These are phyloP conservation scores for Fusarium subtropicale DNA, from an alignment of 2,329 filamentous ascomycete species.

Conservation along the genomic window DNA sequence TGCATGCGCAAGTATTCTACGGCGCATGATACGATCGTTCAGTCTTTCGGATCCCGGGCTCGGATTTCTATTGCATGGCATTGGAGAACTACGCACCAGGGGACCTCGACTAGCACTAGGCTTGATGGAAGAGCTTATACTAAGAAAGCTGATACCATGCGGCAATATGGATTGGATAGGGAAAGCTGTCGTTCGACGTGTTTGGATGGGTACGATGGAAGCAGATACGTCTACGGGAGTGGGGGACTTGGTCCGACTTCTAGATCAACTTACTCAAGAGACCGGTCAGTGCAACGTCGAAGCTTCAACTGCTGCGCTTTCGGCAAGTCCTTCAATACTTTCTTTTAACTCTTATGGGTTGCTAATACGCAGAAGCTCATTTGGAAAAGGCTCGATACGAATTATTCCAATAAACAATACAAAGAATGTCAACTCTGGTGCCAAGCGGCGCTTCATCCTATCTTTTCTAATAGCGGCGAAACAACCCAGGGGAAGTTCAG, in stretches of 20 bases:
- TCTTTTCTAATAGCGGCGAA: constrained; percentile 75
- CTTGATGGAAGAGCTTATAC: constrained; percentile 73
- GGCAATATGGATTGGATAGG: constrained; percentile 72
- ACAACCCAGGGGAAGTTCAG: constrained; percentile 74
- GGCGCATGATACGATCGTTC: constrained; percentile 69
- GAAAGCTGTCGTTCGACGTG: constrained; percentile 72
- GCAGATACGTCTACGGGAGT: constrained; percentile 46
- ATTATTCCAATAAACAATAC: constrained; percentile 64
- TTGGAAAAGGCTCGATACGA: constrained; percentile 80
- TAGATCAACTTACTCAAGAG: constrained; percentile 54
- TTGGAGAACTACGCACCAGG: constrained; percentile 71
- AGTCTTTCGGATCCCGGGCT: constrained; percentile 73
- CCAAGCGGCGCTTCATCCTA: constrained; percentile 70
- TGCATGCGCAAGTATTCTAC: constrained; percentile 65
- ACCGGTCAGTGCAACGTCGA: constrained; percentile 61
- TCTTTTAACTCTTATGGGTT: not conserved
- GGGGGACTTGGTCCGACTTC: constrained; percentile 43
- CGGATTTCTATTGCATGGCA: constrained; percentile 73
- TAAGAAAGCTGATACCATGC: constrained; percentile 63
- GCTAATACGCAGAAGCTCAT: constrained; percentile 67
- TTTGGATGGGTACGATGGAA: constrained; percentile 71
- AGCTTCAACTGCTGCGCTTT: constrained; percentile 75
- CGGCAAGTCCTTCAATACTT: constrained; percentile 58
- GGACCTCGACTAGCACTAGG: constrained; percentile 61
- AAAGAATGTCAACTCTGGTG: constrained; percentile 77